Evolutionary conservation across 441 rosid genomes (phyloP).

Genomic region (Flueggea neowawraea): DNA sequence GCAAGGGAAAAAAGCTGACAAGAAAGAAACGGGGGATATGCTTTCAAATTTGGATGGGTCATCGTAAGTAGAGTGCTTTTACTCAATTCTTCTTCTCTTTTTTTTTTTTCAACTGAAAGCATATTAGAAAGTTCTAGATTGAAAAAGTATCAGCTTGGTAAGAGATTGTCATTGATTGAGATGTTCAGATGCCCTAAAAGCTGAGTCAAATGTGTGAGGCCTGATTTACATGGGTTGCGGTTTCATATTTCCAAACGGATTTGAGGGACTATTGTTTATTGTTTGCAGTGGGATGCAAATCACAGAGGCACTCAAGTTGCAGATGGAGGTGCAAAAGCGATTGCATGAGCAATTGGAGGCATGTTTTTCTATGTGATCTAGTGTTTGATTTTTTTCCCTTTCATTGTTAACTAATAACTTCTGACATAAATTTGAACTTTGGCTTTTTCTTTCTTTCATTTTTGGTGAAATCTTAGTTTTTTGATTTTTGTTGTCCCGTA

Average conservation of each 20-base stretch:
- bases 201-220: slow-evolving; percentile 1
- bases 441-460: neutral
- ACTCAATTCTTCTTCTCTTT: slow-evolving; percentile 6
- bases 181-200: neutral
- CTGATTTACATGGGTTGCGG: neutral
- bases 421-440: neutral
- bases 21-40: slow-evolving; percentile 92
- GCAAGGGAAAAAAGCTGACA: slow-evolving; percentile 84
- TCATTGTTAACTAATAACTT: neutral
- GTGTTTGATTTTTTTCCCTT: slow-evolving; percentile 1
- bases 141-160: neutral
- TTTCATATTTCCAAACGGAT: slow-evolving; percentile 5
- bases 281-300: slow-evolving; percentile 90
- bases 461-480: neutral
- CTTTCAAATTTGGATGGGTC: slow-evolving; percentile 87
- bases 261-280: slow-evolving; percentile 6
- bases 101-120: neutral
- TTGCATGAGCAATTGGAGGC: slow-evolving; percentile 97
- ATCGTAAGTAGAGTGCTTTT: slow-evolving; percentile 59
- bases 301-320: slow-evolving; percentile 95
- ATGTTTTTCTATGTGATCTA: slow-evolving; percentile 32
- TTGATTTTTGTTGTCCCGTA: too few species aligned
- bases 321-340: slow-evolving; percentile 97
- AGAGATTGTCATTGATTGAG: neutral
- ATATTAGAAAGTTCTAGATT: too few species aligned